Evolutionary conservation across 768 basidiomycete genomes (phyloP), one percentile per base, ranked within the genome.

Genomic region (Termitomyces sp.): DNA sequence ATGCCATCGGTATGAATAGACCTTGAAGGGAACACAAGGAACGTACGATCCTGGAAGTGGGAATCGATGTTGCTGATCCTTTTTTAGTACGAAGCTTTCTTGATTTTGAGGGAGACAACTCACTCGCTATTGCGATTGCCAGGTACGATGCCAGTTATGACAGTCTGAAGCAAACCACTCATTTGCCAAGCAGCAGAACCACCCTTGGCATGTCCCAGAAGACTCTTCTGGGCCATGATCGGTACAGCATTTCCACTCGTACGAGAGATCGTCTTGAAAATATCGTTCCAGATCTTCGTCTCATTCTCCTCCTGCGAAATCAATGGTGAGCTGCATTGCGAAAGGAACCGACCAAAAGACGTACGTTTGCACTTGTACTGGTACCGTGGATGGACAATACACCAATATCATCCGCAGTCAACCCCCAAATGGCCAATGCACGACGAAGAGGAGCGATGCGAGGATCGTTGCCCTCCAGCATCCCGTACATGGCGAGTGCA

Each of bases 141-240:
- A 7, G 97, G 95, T 61, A 99, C 79, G 60, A 96, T 81, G 52
- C 95, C 97, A 44, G 85, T 84, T 60, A 77, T 79, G 59, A 99
- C 80, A 11, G 86, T 85, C 70, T 99, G 94, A 54, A 94, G 72
- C 54, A 98, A 79, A 63, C 97, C 97, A 64, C 86, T 88, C 80
- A 97, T 84, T 74, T 94, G 92, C 96, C 94, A 98, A 2, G 94
- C 91, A 54, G 96, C 96, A n/a, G 97, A 92, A 59, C 96, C 97
- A 71, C 97, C 97, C 79, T 99, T 99, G 11, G 96, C 88, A 69
- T 99, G 96, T 59, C 97, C 97, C 30, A 96, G 88, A 49, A 99
- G 79, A 70, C 89, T 93, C 82, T 99, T 99, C 73, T 98, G 97
- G 2, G 97, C 94, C 71, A 98, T 89, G 66, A 97, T 86, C 5